Base-by-base conservation (phyloP, 148 eudicot genomes). In the Chenopodium album region DNA sequence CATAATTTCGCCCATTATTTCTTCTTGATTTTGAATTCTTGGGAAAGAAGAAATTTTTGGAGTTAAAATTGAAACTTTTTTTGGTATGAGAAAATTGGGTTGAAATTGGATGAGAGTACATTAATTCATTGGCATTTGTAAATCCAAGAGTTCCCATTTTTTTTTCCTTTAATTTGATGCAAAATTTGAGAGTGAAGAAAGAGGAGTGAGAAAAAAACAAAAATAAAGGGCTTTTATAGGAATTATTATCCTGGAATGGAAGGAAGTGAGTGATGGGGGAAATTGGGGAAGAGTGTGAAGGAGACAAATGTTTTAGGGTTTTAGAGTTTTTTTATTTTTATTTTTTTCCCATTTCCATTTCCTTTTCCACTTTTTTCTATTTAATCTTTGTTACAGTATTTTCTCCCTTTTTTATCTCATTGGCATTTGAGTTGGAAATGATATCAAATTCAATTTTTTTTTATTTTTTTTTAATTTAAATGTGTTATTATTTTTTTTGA, bases 31-130 rank as follows among this genome's bases (percentile, higher is more conserved):
- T 79, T 28, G 86, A 76, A 77, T 37, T 59, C 72, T 80, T 74
- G 31, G 82, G 80, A 34, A 85, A 79, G 34, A 80, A 67, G 28
- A 87, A 81, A 70, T 73, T 32, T 83, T 63, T 87, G n/a, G 86
- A 66, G 1, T 74, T 60, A 41, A 77, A 81, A 31, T 88, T 88
- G 67, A 87, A 87, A 41, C 77, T 66, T 14, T 80, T 89, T 29
- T 86, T 87, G 79, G 34, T 37, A 46, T 79, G 76, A 81, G 44
- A 41, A 41, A 89, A 80, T 71, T 85, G 90, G 71, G 89, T 56
- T 6, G 85, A 68, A 68, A 82, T 82, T 82, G 82, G 76, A 73
- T 78, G 48, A 4, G 87, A 64, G 26, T 73, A 44, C 5, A 78
- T 4, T 50, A 85, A 78, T 56, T 85, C 75, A 81, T 78, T 81